Percentiles rank a stretch among this genome's conserved stretches.
Conservation (phyloP, 306 rosid genomes). For the Arachis hypogaea region DNA sequence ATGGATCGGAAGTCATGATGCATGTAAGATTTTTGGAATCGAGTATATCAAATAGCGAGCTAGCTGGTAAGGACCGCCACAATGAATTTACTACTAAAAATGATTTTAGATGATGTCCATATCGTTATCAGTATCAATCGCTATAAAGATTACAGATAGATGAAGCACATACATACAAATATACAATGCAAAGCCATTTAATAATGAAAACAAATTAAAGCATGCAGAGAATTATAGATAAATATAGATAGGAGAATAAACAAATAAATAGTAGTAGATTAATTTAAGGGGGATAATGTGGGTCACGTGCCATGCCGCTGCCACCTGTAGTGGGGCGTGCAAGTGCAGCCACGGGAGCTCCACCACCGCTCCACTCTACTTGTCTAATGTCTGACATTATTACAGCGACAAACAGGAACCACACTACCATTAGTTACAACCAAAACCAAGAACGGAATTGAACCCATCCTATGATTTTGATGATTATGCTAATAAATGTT, state of each 20-base stretch:
- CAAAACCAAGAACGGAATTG: neutral
- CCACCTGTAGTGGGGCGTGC: slow-evolving; percentile 41
- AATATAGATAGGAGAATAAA: neutral
- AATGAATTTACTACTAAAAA: neutral
- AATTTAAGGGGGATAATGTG: slow-evolving; percentile 28
- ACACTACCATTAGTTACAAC: neutral
- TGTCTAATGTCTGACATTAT: slow-evolving; percentile 20
- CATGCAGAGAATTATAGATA: neutral
- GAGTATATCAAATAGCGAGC: neutral
- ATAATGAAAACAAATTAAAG: neutral
- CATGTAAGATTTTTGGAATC: too few species aligned
- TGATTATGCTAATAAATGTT: too few species aligned
- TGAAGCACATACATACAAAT: neutral
- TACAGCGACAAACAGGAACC: neutral
- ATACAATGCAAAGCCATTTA: too few species aligned
- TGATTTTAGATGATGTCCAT: neutral
- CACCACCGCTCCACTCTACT: slow-evolving; percentile 19
- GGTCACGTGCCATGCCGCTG: slow-evolving; percentile 63
- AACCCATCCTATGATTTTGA: neutral
- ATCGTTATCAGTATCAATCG: neutral
- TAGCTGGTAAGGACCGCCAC: neutral
- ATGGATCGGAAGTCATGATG: too few species aligned
- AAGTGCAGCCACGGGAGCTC: slow-evolving; percentile 31
- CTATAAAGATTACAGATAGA: too few species aligned
- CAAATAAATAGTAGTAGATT: too few species aligned